A percentile compares a stretch with the other conserved stretches of the same genome.
phyloP scores from a whole-genome alignment of 352 stramenopile genomes.

The Pythium rhizo-oryzae region DNA sequence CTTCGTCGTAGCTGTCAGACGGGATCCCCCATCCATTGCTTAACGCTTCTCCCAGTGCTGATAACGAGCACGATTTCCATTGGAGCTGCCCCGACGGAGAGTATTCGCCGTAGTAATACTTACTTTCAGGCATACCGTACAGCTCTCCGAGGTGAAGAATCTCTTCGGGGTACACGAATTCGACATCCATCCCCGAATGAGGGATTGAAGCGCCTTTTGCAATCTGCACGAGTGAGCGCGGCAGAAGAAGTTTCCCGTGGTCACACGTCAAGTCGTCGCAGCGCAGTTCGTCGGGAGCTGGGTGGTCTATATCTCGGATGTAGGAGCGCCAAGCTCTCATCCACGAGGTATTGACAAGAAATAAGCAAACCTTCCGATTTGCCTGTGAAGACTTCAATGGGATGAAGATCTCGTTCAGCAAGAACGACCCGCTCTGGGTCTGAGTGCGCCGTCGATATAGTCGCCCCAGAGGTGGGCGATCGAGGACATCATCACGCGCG shows the following conservation, averaged over 20 bases:
- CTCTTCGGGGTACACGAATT: constrained; percentile 63
- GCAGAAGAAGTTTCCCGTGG: constrained; percentile 60
- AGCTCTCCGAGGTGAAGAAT: constrained; percentile 61
- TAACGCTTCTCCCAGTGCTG: constrained; percentile 35
- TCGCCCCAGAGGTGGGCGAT: constrained; percentile 41
- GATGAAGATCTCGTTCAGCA: constrained; percentile 50
- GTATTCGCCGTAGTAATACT: constrained; percentile 55
- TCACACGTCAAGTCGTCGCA: constrained; percentile 44
- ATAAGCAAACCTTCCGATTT: constrained; percentile 40
- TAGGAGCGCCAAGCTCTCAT: constrained; percentile 68
- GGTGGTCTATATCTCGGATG: constrained; percentile 68
- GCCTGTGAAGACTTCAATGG: constrained; percentile 7
- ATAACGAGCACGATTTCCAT: constrained; percentile 54
- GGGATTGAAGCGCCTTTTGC: constrained; percentile 48
- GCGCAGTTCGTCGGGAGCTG: constrained; percentile 36
- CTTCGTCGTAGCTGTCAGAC: constrained; percentile 36
- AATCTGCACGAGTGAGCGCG: constrained; percentile 44
- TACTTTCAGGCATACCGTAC: constrained; percentile 50
- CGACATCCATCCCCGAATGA: constrained; percentile 48
- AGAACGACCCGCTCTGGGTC: constrained; percentile 35
- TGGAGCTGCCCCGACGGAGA: constrained; percentile 28
- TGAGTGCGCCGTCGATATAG: constrained; percentile 51
- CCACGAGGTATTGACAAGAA: constrained; percentile 64
- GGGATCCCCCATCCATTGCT: constrained; percentile 20
- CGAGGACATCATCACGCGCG: constrained; percentile 63